A percentile compares a stretch with the other conserved stretches of the same genome.
Conservation (phyloP, 1,284 basidiomycete species). For the Boletus austroedulis region DNA sequence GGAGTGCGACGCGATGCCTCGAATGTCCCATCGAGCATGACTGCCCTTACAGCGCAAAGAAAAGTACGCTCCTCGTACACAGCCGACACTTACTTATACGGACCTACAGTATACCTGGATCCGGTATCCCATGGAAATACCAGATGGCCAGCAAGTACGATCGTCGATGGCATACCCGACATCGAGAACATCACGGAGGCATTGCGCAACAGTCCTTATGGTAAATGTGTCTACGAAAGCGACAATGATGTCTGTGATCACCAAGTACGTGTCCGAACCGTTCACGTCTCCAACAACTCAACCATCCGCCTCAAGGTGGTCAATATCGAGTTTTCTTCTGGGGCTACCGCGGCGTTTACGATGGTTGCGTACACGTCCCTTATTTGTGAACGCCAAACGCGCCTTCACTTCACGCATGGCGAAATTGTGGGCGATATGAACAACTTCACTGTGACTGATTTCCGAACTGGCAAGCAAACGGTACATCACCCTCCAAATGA, state of each 20-base stretch:
- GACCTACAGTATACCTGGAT: conserved; percentile 65
- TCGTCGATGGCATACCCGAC: conserved; percentile 76
- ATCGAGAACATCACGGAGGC: conserved; percentile 73
- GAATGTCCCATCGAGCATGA: conserved; percentile 69
- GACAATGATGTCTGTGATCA: conserved; percentile 81
- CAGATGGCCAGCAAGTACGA: conserved; percentile 61
- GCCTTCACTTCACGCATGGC: conserved; percentile 77
- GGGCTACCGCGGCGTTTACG: conserved; percentile 75
- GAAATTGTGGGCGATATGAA: conserved; percentile 83
- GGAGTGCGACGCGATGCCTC: conserved; percentile 63
- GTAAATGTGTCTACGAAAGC: conserved; percentile 79
- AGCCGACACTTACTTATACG: conserved; percentile 1
- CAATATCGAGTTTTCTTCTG: conserved; percentile 77
- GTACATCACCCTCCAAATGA: conserved; percentile 52
- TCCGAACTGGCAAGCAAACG: conserved; percentile 53
- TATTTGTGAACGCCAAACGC: conserved; percentile 73
- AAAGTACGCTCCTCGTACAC: conserved; percentile 48
- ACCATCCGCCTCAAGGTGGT: conserved; percentile 53
- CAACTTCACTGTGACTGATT: conserved; percentile 75
- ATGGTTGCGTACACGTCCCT: conserved; percentile 75
- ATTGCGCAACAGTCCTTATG: conserved; percentile 67
- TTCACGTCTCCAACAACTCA: background rate
- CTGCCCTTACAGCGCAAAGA: conserved; percentile 84
- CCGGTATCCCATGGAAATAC: conserved; percentile 54
- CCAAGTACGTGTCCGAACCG: conserved; percentile 40